Percentiles rank a stretch among this genome's conserved stretches.
These are phyloP conservation scores for Backusella australiensis DNA, from an alignment of 192 early-diverging fungal genomes.

Conservation along the genomic window DNA sequence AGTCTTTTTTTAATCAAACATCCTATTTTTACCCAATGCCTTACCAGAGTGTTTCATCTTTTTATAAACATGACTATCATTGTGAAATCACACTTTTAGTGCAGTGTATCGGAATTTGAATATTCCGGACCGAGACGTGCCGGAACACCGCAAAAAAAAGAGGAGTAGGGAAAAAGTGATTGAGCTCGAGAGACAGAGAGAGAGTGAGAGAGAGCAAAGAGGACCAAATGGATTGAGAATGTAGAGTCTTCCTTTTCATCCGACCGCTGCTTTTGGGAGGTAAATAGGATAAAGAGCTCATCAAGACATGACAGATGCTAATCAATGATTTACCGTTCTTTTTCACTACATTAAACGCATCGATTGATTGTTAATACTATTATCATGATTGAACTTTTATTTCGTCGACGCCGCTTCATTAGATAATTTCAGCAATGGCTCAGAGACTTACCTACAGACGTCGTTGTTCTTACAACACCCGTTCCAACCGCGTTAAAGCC, in stretches of 20 bases:
- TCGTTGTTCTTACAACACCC: constrained; percentile 87
- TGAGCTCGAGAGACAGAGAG: background rate
- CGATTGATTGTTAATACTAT: background rate
- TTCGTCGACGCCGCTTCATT: background rate
- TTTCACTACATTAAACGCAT: background rate
- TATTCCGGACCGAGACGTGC: background rate
- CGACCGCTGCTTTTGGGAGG: constrained; percentile 10
- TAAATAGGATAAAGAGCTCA: background rate
- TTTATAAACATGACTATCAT: too few species aligned
- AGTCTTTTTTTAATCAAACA: too few species aligned
- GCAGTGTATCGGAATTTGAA: background rate
- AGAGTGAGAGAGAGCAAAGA: background rate
- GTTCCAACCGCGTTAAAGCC: constrained; percentile 81
- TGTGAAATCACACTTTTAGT: too few species aligned
- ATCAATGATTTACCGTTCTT: background rate
- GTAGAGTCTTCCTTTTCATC: constrained; percentile 11
- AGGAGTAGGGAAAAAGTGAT: background rate
- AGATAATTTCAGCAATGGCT: constrained; percentile 50
- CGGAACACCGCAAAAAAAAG: background rate
- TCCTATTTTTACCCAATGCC: too few species aligned
- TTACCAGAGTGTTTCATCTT: too few species aligned
- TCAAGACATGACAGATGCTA: background rate
- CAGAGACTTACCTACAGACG: constrained; percentile 85
- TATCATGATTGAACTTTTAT: background rate
- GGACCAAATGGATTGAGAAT: background rate